phyloP scores from a whole-genome alignment of 768 basidiomycete species.

The Lactarius trivialis region DNA sequence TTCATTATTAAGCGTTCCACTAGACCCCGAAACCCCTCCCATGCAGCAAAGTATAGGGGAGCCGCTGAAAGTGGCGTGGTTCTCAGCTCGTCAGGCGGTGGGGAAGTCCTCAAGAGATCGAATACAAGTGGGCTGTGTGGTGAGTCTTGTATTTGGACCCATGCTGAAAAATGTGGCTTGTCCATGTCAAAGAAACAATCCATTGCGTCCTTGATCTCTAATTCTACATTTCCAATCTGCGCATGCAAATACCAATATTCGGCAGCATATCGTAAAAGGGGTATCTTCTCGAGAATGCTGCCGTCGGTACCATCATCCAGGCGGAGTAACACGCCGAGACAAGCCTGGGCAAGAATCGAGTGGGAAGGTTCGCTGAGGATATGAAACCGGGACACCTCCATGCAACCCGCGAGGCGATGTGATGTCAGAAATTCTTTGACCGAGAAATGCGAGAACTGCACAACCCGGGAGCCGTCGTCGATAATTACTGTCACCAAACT shows the following conservation, averaged over 20 bases:
- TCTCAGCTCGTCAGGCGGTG: neutral
- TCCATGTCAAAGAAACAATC: neutral
- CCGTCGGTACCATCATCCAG: neutral
- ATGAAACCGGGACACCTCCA: neutral
- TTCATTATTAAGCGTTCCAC: neutral
- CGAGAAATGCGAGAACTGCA: neutral
- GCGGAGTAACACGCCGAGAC: neutral
- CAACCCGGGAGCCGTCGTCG: neutral
- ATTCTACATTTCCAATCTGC: neutral
- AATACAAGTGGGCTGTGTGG: too few relatives aligned
- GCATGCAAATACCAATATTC: neutral
- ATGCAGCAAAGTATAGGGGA: neutral
- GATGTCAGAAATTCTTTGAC: neutral
- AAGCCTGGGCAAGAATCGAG: neutral
- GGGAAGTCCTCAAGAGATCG: too few relatives aligned
- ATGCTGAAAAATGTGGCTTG: neutral
- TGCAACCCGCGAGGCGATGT: neutral
- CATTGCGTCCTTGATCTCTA: neutral
- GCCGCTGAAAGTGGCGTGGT: neutral
- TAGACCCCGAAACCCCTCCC: neutral
- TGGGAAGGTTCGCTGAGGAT: neutral
- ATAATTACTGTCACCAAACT: neutral
- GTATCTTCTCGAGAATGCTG: neutral
- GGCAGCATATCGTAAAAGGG: neutral
- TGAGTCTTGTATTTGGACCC: neutral